Percentiles rank a stretch among this genome's conserved stretches.
These are phyloP conservation scores for Exobasidium cylindrosporum DNA, from an alignment of 1,284 basidiomycete genomes.

Conservation along the genomic window DNA sequence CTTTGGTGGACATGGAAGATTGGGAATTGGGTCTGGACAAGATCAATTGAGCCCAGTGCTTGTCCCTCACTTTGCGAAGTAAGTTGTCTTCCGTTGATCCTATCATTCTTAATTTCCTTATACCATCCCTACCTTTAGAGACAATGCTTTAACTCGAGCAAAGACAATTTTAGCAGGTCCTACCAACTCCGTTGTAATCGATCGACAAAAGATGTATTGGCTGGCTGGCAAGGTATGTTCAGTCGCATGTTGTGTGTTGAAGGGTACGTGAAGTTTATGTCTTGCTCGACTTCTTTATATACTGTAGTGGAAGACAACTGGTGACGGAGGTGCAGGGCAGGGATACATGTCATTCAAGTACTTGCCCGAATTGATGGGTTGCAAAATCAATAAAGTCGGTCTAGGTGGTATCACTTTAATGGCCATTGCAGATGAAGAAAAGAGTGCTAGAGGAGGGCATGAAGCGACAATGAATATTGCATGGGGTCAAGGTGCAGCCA, in stretches of 20 bases:
- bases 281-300: neutral
- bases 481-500: conserved; percentile 72
- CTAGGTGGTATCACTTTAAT: conserved; percentile 90
- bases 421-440: conserved; percentile 65
- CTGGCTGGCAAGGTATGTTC: conserved; percentile 56
- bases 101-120: conserved; percentile 64
- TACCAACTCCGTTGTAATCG: conserved; percentile 76
- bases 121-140: conserved; percentile 29
- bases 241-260: conserved; percentile 26
- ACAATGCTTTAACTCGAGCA: conserved; percentile 67
- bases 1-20: conserved; percentile 56
- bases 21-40: conserved; percentile 63
- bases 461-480: conserved; percentile 73
- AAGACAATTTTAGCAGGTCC: conserved; percentile 73
- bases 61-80: conserved; percentile 43
- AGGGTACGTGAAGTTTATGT: neutral
- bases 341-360: conserved; percentile 41
- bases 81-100: conserved; percentile 59
- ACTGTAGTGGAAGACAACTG: conserved; percentile 75
- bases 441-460: conserved; percentile 59
- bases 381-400: conserved; percentile 59
- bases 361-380: conserved; percentile 46
- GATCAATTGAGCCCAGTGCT: conserved; percentile 60
- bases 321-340: conserved; percentile 66
- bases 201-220: conserved; percentile 77